Evolutionary conservation across 2,329 filamentous ascomycete genomes (phyloP).

Genomic region (Diatrype stigma): DNA sequence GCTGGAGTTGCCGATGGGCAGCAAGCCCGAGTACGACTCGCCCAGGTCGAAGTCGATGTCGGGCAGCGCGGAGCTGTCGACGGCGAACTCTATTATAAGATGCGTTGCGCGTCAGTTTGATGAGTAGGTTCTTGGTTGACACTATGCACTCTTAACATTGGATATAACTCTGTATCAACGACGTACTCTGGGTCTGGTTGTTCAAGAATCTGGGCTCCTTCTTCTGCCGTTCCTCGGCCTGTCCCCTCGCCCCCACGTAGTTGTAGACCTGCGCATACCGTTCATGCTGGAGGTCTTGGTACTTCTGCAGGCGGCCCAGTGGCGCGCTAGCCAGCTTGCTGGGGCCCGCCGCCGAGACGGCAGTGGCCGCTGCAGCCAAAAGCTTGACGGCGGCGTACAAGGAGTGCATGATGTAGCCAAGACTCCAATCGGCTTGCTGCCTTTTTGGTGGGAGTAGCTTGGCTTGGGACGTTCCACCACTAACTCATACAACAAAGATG

Average conservation of each 20-base stretch:
- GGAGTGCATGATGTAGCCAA: neutral
- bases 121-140: too few relatives aligned
- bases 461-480: too few relatives aligned
- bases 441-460: neutral
- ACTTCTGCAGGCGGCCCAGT: neutral
- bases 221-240: neutral
- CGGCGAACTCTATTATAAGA: slow-evolving; percentile 41
- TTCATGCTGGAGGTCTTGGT: neutral
- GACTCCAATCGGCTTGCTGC: neutral
- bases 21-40: slow-evolving; percentile 59
- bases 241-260: neutral
- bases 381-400: neutral
- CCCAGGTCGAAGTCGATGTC: slow-evolving; percentile 66
- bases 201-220: neutral
- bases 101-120: too few relatives aligned
- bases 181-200: neutral
- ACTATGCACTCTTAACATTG: too few relatives aligned
- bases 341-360: neutral
- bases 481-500: too few relatives aligned
- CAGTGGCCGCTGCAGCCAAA: neutral
- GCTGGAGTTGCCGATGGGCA: slow-evolving; percentile 49
- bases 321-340: neutral
- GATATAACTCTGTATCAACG: too few relatives aligned
- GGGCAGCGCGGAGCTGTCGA: slow-evolving; percentile 61
- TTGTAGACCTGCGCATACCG: neutral